Evolutionary conservation across 2,329 filamentous ascomycete species (phyloP).

Genomic region (Colletotrichum shisoi): DNA sequence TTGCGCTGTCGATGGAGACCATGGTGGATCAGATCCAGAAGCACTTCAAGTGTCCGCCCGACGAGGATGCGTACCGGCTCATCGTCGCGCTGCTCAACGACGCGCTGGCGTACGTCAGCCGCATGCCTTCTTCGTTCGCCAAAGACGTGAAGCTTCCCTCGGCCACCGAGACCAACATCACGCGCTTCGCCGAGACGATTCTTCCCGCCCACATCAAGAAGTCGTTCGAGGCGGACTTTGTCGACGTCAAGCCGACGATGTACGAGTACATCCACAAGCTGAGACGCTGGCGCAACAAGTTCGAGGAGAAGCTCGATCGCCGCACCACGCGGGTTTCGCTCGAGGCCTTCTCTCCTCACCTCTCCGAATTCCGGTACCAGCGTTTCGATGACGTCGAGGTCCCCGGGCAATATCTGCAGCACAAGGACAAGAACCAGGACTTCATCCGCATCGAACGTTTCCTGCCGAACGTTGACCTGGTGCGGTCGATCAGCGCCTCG

Average conservation of each 20-base stretch:
- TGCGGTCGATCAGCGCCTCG: slow-evolving; percentile 88
- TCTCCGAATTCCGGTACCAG: slow-evolving; percentile 96
- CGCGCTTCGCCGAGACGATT: slow-evolving; percentile 94
- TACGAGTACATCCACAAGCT: slow-evolving; percentile 98
- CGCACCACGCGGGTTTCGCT: slow-evolving; percentile 76
- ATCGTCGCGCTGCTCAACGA: slow-evolving; percentile 98
- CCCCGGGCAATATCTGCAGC: slow-evolving; percentile 93
- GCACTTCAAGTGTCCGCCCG: slow-evolving; percentile 97
- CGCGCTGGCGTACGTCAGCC: slow-evolving; percentile 88
- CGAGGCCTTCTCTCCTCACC: slow-evolving; percentile 85
- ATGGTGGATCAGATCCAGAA: slow-evolving; percentile 99
- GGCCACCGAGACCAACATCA: slow-evolving; percentile 95
- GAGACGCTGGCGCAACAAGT: slow-evolving; percentile 94
- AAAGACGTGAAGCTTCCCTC: slow-evolving; percentile 88
- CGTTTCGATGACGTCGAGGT: slow-evolving; percentile 99
- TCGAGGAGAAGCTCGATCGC: slow-evolving; percentile 95
- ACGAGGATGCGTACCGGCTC: slow-evolving; percentile 95
- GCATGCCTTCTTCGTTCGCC: slow-evolving; percentile 85
- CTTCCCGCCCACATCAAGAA: slow-evolving; percentile 93
- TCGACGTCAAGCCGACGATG: slow-evolving; percentile 94
- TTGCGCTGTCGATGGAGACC: slow-evolving; percentile 97
- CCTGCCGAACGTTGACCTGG: slow-evolving; percentile 90
- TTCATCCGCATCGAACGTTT: slow-evolving; percentile 98
- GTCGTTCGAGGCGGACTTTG: slow-evolving; percentile 97
- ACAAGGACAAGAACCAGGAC: slow-evolving; percentile 99